These are phyloP conservation scores for Stentor roeselii DNA, from an alignment of 73 alveolate species.

Conservation along the genomic window DNA sequence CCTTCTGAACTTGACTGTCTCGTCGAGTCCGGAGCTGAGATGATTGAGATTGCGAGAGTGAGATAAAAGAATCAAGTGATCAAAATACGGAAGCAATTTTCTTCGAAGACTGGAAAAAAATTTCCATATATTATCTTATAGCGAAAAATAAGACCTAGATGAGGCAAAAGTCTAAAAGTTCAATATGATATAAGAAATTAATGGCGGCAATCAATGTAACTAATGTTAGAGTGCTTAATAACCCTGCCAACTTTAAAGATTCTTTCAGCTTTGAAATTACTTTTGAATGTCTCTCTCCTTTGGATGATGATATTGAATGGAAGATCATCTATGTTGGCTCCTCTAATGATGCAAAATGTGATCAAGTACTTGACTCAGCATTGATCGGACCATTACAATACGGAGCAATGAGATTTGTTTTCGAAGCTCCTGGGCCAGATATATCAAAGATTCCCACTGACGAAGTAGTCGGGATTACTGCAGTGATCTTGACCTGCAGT, in stretches of 20 bases:
- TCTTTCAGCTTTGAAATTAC: slow-evolving; percentile 81
- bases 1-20: no score
- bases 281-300: slow-evolving; percentile 80
- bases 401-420: slow-evolving; percentile 87
- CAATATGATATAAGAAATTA: slow-evolving; percentile 30
- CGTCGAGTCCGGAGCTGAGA: no score
- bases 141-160: no score
- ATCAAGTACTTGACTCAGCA: slow-evolving; percentile 86
- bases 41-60: no score
- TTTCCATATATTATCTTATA: no score
- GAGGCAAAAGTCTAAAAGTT: slow-evolving; percentile 21
- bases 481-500: slow-evolving; percentile 88
- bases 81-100: no score
- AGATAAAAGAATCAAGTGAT: no score
- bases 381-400: slow-evolving; percentile 78
- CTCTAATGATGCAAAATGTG: slow-evolving; percentile 83
- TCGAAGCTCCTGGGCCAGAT: slow-evolving; percentile 92
- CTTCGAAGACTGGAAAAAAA: no score
- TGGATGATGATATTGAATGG: slow-evolving; percentile 84
- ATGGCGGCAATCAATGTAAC: slow-evolving; percentile 92
- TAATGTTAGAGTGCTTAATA: slow-evolving; percentile 78
- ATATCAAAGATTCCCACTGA: slow-evolving; percentile 71
- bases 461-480: slow-evolving; percentile 94
- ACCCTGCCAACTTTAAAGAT: slow-evolving; percentile 76
- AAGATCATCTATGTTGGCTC: slow-evolving; percentile 92